These are phyloP conservation scores for Stemphylium lycopersici DNA, from an alignment of 2,329 filamentous ascomycete species.

Conservation along the genomic window DNA sequence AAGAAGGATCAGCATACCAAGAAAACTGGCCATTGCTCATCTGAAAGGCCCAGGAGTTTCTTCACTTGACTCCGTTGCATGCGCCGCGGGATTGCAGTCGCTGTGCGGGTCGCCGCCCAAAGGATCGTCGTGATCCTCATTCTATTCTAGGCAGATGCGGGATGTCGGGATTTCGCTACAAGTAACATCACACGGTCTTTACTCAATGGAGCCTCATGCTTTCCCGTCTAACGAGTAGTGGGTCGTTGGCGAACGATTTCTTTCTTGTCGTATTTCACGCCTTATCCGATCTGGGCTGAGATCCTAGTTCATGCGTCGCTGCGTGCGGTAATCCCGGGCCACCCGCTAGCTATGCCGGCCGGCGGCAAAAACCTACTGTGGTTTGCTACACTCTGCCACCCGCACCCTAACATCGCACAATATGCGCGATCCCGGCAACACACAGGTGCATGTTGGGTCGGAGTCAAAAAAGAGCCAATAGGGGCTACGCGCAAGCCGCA, in stretches of 20 bases:
- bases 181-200: neutral
- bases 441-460: neutral
- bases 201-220: neutral
- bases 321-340: neutral
- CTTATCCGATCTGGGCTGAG: neutral
- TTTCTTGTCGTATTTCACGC: neutral
- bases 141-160: neutral
- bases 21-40: constrained; percentile 9
- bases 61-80: neutral
- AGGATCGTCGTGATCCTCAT: constrained; percentile 7
- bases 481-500: neutral
- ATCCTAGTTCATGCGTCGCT: neutral
- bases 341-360: neutral
- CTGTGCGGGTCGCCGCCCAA: neutral
- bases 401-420: neutral
- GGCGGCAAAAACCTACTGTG: neutral
- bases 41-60: constrained; percentile 2
- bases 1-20: neutral
- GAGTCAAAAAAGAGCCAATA: neutral
- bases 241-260: neutral
- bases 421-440: neutral
- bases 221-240: neutral
- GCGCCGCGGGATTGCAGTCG: constrained; percentile 1
- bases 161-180: neutral
- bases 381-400: neutral